phyloP scores from a whole-genome alignment of 306 rosid genomes.

The Aeschynomene evenia region DNA sequence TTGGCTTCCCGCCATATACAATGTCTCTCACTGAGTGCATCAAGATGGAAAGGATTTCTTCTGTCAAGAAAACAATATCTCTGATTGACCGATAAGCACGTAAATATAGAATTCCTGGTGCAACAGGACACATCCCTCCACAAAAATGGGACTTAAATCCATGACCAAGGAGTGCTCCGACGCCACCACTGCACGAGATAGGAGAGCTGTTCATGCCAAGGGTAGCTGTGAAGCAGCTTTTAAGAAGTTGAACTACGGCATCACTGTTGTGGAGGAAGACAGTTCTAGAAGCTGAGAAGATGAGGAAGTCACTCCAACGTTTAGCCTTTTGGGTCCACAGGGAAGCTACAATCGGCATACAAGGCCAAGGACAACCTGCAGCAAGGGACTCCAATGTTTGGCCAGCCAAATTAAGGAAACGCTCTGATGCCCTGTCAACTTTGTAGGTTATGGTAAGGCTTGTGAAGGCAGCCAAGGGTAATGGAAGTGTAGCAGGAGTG shows the following conservation, averaged over 20 bases:
- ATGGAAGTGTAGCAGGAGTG: slow-evolving; percentile 92
- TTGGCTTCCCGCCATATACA: slow-evolving; percentile 47
- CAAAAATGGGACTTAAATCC: slow-evolving; percentile 75
- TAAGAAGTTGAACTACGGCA: slow-evolving; percentile 78
- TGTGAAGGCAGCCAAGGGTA: slow-evolving; percentile 96
- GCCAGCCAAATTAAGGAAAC: slow-evolving; percentile 87
- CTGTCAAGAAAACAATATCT: slow-evolving; percentile 68
- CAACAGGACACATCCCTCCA: slow-evolving; percentile 81
- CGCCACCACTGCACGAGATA: slow-evolving; percentile 69
- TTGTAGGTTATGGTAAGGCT: slow-evolving; percentile 95
- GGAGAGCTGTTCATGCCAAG: slow-evolving; percentile 72
- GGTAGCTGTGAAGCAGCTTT: slow-evolving; percentile 91
- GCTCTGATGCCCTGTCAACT: slow-evolving; percentile 77
- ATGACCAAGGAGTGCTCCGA: slow-evolving; percentile 91
- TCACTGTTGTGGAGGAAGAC: slow-evolving; percentile 86
- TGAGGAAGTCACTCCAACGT: slow-evolving; percentile 90
- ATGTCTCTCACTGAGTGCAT: slow-evolving; percentile 78
- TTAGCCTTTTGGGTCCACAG: slow-evolving; percentile 97
- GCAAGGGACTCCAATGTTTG: slow-evolving; percentile 91
- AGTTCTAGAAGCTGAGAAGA: slow-evolving; percentile 87
- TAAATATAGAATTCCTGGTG: slow-evolving; percentile 90
- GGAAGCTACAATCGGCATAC: slow-evolving; percentile 98
- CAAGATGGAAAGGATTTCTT: slow-evolving; percentile 73
- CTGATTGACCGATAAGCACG: slow-evolving; percentile 69
- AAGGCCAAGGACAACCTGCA: slow-evolving; percentile 98